These are phyloP conservation scores for Pyrrhoderma noxium DNA, from an alignment of 1,284 basidiomycete species.

Conservation along the genomic window DNA sequence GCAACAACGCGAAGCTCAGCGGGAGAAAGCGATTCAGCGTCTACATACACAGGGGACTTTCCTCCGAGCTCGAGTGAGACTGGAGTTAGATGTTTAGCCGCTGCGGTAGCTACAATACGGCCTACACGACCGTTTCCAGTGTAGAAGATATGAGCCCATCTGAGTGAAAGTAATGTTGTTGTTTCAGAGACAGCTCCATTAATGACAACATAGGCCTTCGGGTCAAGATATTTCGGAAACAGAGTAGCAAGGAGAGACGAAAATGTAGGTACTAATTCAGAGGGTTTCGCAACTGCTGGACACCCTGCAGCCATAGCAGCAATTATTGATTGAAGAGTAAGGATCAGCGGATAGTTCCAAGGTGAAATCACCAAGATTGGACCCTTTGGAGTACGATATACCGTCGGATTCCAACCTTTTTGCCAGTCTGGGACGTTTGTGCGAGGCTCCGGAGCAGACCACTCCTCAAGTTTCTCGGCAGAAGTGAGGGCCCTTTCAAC, in stretches of 20 bases:
- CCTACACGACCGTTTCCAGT: constrained; percentile 49
- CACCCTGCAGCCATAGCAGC: constrained; percentile 41
- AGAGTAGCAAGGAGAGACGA: constrained; percentile 40
- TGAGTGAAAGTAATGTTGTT: constrained; percentile 23
- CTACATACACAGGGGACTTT: constrained; percentile 46
- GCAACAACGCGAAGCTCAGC: constrained; percentile 26
- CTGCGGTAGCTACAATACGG: constrained; percentile 58
- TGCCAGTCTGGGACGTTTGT: constrained; percentile 29
- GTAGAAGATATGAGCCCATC: constrained; percentile 18
- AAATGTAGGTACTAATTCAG: constrained; percentile 38
- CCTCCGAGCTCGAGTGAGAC: constrained; percentile 57
- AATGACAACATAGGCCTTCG: constrained; percentile 29
- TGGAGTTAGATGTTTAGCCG: constrained; percentile 68
- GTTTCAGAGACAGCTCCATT: constrained; percentile 40
- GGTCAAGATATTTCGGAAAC: constrained; percentile 43
- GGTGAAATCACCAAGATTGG: constrained; percentile 31
- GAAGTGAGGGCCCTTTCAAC: constrained; percentile 40
- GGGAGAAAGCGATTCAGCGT: constrained; percentile 27
- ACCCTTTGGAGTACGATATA: constrained; percentile 34
- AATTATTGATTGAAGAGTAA: constrained; percentile 32
- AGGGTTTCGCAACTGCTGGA: constrained; percentile 39
- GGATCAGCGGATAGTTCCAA: constrained; percentile 37
- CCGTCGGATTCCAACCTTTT: constrained; percentile 28
- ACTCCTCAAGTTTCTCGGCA: constrained; percentile 42
- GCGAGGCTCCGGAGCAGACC: constrained; percentile 40